Evolutionary conservation across 2,329 filamentous ascomycete species (phyloP).

Genomic region (Scedosporium boydii): DNA sequence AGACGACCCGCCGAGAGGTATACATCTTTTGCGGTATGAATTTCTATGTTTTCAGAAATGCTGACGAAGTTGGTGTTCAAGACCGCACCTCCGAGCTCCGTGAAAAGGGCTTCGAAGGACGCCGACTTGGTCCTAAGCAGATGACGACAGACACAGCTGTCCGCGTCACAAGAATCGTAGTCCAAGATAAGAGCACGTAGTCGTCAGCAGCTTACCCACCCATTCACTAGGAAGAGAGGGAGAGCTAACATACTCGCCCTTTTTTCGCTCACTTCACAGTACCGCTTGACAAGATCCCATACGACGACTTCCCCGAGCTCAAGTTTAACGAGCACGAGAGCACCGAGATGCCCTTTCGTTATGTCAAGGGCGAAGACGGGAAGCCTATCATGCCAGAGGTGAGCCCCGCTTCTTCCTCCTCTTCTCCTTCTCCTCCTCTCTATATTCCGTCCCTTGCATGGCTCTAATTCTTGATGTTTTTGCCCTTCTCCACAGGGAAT

Average conservation of each 20-base stretch:
- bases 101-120: slow-evolving; percentile 83
- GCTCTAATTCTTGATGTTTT: neutral
- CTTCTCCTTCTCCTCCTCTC: neutral
- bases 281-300: slow-evolving; percentile 67
- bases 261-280: slow-evolving; percentile 35
- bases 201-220: neutral
- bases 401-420: slow-evolving; percentile 18
- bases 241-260: neutral
- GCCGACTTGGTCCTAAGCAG: slow-evolving; percentile 81
- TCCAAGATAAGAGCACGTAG: slow-evolving; percentile 66
- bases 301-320: slow-evolving; percentile 82
- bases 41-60: slow-evolving; percentile 5
- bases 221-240: neutral
- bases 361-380: slow-evolving; percentile 67
- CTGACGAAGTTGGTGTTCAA: slow-evolving; percentile 21
- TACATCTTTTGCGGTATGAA: neutral
- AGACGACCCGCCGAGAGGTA: slow-evolving; percentile 88
- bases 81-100: slow-evolving; percentile 93
- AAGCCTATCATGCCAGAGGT: slow-evolving; percentile 89
- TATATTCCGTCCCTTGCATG: neutral
- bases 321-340: slow-evolving; percentile 86
- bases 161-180: slow-evolving; percentile 80
- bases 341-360: slow-evolving; percentile 96
- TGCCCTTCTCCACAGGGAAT: slow-evolving; percentile 56
- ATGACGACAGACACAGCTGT: slow-evolving; percentile 99